Conservation (phyloP, 2,329 filamentous ascomycete species). For the Aspergillus arachidicola region DNA sequence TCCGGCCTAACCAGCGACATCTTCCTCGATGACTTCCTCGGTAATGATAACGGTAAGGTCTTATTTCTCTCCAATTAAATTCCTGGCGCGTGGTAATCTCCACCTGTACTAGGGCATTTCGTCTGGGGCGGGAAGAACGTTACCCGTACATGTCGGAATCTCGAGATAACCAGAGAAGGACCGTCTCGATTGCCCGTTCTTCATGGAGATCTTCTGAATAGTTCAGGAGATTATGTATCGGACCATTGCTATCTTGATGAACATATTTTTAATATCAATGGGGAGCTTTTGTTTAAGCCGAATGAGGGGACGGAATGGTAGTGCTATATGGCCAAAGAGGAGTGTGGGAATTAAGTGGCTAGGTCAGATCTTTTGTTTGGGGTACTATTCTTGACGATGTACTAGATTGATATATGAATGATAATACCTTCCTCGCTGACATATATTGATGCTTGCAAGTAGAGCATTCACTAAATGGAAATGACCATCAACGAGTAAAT, state of each 20-base stretch:
- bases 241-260: slow-evolving; percentile 11
- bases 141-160: slow-evolving; percentile 16
- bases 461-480: too few relatives aligned
- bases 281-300: slow-evolving; percentile 12
- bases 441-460: too few relatives aligned
- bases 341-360: background rate
- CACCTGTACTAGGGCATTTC: slow-evolving; percentile 15
- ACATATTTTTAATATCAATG: slow-evolving; percentile 20
- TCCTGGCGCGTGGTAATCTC: background rate
- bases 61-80: too few relatives aligned
- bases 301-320: background rate
- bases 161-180: slow-evolving; percentile 15
- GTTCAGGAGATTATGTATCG: slow-evolving; percentile 9
- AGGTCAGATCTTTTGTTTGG: too few relatives aligned
- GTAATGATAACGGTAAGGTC: slow-evolving; percentile 18
- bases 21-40: slow-evolving; percentile 17
- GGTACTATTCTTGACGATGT: too few relatives aligned
- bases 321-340: background rate
- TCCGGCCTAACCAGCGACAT: slow-evolving; percentile 17
- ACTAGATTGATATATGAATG: too few relatives aligned
- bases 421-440: too few relatives aligned
- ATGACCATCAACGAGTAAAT: too few relatives aligned
- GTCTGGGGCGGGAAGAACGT: slow-evolving; percentile 18
- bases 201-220: slow-evolving; percentile 16
- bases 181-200: slow-evolving; percentile 17